These are phyloP conservation scores for Arthrobotrys sinensis DNA, from an alignment of 2,329 filamentous ascomycete species.

Conservation along the genomic window DNA sequence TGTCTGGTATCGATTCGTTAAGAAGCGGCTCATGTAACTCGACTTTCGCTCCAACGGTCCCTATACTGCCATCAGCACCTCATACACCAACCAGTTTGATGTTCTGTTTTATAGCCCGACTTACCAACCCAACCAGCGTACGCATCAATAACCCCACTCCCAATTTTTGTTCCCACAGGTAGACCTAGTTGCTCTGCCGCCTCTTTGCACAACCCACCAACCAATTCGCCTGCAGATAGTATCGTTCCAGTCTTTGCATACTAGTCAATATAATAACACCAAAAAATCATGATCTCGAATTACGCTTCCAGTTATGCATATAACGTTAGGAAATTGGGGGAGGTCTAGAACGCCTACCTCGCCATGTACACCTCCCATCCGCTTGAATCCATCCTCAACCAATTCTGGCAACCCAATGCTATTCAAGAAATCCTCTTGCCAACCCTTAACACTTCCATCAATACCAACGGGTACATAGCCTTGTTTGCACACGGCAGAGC, in stretches of 20 bases:
- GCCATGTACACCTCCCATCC: constrained; percentile 93
- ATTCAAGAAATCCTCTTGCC: constrained; percentile 94
- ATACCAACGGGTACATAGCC: constrained; percentile 97
- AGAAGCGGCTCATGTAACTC: constrained; percentile 79
- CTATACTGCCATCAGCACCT: constrained; percentile 20
- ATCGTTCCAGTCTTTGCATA: constrained; percentile 85
- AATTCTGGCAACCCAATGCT: constrained; percentile 90
- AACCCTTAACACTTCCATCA: constrained; percentile 96
- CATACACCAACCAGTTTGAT: neutral
- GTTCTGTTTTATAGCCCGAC: constrained; percentile 4
- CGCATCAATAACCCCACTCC: constrained; percentile 96
- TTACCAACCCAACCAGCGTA: constrained; percentile 94
- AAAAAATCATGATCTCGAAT: constrained; percentile 58
- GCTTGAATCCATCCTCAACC: constrained; percentile 86
- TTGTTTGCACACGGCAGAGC: constrained; percentile 97
- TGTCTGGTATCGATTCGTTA: constrained; percentile 78
- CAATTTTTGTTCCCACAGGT: constrained; percentile 88
- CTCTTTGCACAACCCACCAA: constrained; percentile 86
- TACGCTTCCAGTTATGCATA: constrained; percentile 47
- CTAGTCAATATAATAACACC: constrained; percentile 51
- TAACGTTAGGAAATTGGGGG: constrained; percentile 64
- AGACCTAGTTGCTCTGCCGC: constrained; percentile 88
- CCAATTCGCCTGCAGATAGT: constrained; percentile 90
- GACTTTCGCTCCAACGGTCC: constrained; percentile 97
- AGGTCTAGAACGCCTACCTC: constrained; percentile 80